Percentiles rank a stretch among this genome's conserved stretches.
phyloP scores from a whole-genome alignment of 441 rosid species.

The Pelargonium australe region DNA sequence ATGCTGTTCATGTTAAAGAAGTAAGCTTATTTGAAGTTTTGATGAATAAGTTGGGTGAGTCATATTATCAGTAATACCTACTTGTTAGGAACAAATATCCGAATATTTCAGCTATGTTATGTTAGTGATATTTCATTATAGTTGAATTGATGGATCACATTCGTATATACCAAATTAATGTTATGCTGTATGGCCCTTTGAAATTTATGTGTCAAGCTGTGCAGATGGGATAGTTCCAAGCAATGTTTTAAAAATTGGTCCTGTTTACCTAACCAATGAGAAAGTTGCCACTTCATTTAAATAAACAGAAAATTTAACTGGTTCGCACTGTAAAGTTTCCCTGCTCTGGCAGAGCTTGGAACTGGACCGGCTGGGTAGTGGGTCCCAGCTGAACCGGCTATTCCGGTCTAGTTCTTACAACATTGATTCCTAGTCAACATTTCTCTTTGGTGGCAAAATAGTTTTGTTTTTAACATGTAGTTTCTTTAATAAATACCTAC shows the following conservation, averaged over 20 bases:
- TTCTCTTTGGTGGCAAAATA: not conserved
- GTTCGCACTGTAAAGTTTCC: not conserved
- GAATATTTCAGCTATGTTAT: not conserved
- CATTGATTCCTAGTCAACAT: not conserved
- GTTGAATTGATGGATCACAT: not conserved
- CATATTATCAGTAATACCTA: not conserved
- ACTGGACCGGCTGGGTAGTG: too few relatives aligned
- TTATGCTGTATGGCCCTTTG: not conserved
- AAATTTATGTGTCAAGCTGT: not conserved
- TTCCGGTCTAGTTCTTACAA: too few relatives aligned
- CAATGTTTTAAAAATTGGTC: too few relatives aligned
- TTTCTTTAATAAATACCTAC: slow-evolving; percentile 5
- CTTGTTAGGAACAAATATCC: not conserved
- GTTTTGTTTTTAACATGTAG: slow-evolving; percentile 5
- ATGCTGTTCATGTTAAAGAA: slow-evolving; percentile 76
- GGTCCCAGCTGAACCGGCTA: too few relatives aligned
- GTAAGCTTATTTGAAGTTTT: slow-evolving; percentile 30
- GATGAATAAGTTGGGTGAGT: not conserved
- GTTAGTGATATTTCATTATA: not conserved
- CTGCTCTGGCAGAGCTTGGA: not conserved
- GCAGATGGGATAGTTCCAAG: not conserved
- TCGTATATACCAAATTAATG: not conserved
- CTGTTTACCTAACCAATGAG: too few relatives aligned
- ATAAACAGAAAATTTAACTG: not conserved
- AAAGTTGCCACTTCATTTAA: too few relatives aligned